Evolutionary conservation across 2,329 filamentous ascomycete species (phyloP), one percentile per base, ranked within the genome.

Genomic region (Nakataea oryzae): DNA sequence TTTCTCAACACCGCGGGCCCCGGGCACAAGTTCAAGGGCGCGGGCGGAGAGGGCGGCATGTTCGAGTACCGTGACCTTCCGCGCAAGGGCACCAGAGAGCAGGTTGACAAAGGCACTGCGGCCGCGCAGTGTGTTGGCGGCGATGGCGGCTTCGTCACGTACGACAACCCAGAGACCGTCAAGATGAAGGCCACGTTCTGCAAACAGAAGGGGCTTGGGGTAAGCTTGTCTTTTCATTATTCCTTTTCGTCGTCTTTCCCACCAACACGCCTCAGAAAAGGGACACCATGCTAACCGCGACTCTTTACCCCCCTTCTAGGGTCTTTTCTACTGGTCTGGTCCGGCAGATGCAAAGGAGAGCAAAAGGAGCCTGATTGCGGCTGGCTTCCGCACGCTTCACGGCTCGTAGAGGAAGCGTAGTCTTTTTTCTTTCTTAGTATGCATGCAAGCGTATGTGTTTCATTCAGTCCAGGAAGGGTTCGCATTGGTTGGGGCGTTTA

Each of bases 281-380:
- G 3, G 24, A 9, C 24, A 56, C 54, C 26, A 9, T 12, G 60
- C 54, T 61, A n/a, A 61, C 27, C 12, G 13, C 26, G 1, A 12
- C 9, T 41, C 26, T 30, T 8, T 4, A 54, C 12, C 14, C n/a
- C 27, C 14, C 30, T 54, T n/a, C 67, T n/a, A 86, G 83, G 90
- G 90, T 0, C 74, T 95, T 11, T 93, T 92, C 72, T 95, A 93
- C 73, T 93, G 88, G 88, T 86, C 88, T 61, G 88, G 86, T n/a
- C 87, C 88, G 17, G 85, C 83, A 3, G 90, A 95, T 75, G 81
- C 82, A 30, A 78, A 75, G 66, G 79, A 84, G 61, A 79, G 77
- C 64, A 79, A 81, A 60, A 77, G 84, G 60, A 86, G 83, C 69
- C 72, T 87, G 61, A 76, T 87, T 63, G 78, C 81, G 58, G 76